A percentile compares a stretch with the other conserved stretches of the same genome.
Conservation (phyloP, 2,329 filamentous ascomycete genomes). For the Penicillium sp. region DNA sequence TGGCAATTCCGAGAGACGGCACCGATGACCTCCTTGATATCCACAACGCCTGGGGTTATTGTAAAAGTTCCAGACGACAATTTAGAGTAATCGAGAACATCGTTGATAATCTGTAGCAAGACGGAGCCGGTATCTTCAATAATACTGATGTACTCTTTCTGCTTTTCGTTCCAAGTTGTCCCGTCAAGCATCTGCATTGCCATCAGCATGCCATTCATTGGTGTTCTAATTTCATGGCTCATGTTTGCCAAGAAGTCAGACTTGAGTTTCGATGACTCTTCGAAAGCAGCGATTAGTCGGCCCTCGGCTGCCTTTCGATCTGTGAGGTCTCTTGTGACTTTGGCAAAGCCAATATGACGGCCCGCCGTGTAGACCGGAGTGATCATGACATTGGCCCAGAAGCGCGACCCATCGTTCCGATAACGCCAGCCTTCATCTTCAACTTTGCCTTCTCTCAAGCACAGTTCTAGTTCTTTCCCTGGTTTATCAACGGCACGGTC, state of each 20-base stretch:
- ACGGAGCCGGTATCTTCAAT: constrained; percentile 59
- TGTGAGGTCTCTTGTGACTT: constrained; percentile 56
- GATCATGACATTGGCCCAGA: constrained; percentile 61
- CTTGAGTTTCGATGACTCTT: constrained; percentile 61
- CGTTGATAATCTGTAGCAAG: constrained; percentile 60
- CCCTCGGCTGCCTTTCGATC: constrained; percentile 54
- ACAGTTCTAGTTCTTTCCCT: constrained; percentile 48
- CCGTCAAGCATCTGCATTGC: constrained; percentile 57
- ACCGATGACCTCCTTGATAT: constrained; percentile 42
- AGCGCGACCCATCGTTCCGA: constrained; percentile 54
- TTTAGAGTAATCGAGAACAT: constrained; percentile 65
- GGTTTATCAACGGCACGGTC: constrained; percentile 51
- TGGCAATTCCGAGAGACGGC: constrained; percentile 52
- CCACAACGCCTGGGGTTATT: constrained; percentile 51
- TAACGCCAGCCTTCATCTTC: constrained; percentile 61
- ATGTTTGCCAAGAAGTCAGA: constrained; percentile 61
- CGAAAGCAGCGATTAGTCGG: constrained; percentile 55
- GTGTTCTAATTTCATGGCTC: constrained; percentile 62
- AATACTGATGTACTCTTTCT: constrained; percentile 55
- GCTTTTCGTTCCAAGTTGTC: constrained; percentile 50
- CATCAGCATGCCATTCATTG: constrained; percentile 61
- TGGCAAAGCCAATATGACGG: constrained; percentile 55
- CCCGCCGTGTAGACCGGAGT: constrained; percentile 53
- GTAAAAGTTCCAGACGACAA: constrained; percentile 58
- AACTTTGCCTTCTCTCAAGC: constrained; percentile 52